Evolutionary conservation across 139 green algal genomes (phyloP), one percentile per base, ranked within the genome.

Genomic region (Nannochloris sp.): DNA sequence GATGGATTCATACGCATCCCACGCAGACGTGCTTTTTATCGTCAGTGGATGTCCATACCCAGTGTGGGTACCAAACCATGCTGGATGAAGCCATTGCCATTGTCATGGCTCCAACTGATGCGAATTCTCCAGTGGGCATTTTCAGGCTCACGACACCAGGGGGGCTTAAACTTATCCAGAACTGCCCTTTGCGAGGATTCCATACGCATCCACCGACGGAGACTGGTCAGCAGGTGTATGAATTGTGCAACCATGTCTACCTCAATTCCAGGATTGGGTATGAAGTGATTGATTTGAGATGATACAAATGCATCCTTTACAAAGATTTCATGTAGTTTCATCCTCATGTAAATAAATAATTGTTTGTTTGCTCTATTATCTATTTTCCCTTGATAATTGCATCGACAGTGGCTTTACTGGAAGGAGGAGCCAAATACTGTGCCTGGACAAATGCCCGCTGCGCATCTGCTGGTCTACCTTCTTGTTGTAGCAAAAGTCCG

Each of bases 1-100:
- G 91, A 44, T 97, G 91, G 91, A 95, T 97, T 62, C 91, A 97
- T 79, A 98, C 92, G 3, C 92, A 98, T 78, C 92, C 92, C 25
- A 88, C 88, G 19, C 88, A 95, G 76, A 87, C 88, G 15, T 98
- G 92, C 80, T 98, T 98, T 79, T 79, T 98, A 57, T 95, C 87
- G 0, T 91, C 80, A 5, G 79, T 98, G 14, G 92, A 98, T 64
- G 74, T 98, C 2, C 92, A 98, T 81, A 98, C 91, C 0, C 85
- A 93, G 49, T 88, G 75, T 53, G 78, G 83, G 57, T 96, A 93
- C 73, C 90, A 97, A 81, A 90, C 86, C 2, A 92, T 95, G 90
- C 69, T 96, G 57, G 85, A 92, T 21, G 91, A 97, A 69, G 86
- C 91, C 2, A 73, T 97, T 23, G 91, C 91, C 2, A 94, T 97